phyloP scores from a whole-genome alignment of 2,329 filamentous ascomycete genomes.

The Apiospora sp. region DNA sequence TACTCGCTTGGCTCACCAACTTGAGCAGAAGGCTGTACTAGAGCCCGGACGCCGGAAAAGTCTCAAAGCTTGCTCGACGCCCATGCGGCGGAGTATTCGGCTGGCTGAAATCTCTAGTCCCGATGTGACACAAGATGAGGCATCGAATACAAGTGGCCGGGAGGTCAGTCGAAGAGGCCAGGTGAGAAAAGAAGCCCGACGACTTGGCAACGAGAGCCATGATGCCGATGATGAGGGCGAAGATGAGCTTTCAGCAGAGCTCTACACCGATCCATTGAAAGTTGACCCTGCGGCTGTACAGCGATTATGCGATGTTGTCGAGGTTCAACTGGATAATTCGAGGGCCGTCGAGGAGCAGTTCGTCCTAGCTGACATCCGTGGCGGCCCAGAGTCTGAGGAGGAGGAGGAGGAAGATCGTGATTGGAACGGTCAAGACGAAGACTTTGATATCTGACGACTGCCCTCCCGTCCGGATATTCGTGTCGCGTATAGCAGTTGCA shows the following conservation, averaged over 20 bases:
- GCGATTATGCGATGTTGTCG: constrained; percentile 16
- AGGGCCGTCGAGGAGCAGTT: constrained; percentile 17
- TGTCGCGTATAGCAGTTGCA: neutral
- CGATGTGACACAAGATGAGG: constrained; percentile 31
- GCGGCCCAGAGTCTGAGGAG: neutral
- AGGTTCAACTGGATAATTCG: constrained; percentile 20
- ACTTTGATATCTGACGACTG: neutral
- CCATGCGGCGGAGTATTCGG: constrained; percentile 41
- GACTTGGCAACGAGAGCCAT: constrained; percentile 27
- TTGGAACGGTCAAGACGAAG: neutral
- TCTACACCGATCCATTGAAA: neutral
- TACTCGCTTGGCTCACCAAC: constrained; percentile 20
- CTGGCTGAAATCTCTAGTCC: constrained; percentile 32
- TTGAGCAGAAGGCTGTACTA: neutral
- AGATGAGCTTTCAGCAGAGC: constrained; percentile 40
- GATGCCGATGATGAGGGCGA: constrained; percentile 42
- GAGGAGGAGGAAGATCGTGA: constrained; percentile 22
- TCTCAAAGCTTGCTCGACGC: constrained; percentile 30
- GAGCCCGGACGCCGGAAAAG: constrained; percentile 12
- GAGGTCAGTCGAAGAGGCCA: constrained; percentile 30
- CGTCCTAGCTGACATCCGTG: neutral
- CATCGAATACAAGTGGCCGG: constrained; percentile 26
- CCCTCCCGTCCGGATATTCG: neutral
- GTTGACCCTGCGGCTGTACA: neutral
- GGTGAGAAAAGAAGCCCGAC: constrained; percentile 33